Conservation (phyloP, 768 basidiomycete genomes). For the Strobilomyces confusus region DNA sequence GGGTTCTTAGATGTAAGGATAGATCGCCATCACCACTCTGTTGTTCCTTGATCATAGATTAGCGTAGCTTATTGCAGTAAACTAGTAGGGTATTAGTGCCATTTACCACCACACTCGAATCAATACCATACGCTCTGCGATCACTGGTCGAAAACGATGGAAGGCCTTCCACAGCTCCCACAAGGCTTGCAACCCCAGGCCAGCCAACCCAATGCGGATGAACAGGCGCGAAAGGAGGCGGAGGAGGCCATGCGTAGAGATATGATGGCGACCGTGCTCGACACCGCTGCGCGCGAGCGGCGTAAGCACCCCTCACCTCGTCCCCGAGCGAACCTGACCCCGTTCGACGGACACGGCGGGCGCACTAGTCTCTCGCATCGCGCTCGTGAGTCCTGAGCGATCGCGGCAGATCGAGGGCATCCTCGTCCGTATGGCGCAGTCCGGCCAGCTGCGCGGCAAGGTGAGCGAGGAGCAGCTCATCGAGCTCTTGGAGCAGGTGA, state of each 20-base stretch:
- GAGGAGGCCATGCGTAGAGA: slow-evolving; percentile 78
- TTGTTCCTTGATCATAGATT: not conserved
- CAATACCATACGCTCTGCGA: not conserved
- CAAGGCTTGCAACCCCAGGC: slow-evolving; percentile 27
- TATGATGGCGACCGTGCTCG: slow-evolving; percentile 73
- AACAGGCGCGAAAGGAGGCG: slow-evolving; percentile 51
- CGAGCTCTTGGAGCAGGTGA: slow-evolving; percentile 79
- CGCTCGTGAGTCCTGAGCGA: slow-evolving; percentile 79
- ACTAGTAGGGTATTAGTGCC: not conserved
- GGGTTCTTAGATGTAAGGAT: slow-evolving; percentile 2
- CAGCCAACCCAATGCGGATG: slow-evolving; percentile 50
- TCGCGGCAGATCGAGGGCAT: slow-evolving; percentile 78
- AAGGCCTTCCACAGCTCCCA: slow-evolving; percentile 23
- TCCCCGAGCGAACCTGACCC: not conserved
- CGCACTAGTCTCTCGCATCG: slow-evolving; percentile 78
- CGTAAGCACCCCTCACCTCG: slow-evolving; percentile 39
- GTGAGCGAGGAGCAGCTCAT: slow-evolving; percentile 83
- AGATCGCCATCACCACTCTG: not conserved
- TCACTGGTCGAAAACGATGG: slow-evolving; percentile 16
- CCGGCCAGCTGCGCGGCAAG: slow-evolving; percentile 71
- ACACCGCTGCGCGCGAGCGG: slow-evolving; percentile 75
- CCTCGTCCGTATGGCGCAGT: slow-evolving; percentile 77
- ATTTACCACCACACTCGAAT: not conserved
- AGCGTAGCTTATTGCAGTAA: not conserved
- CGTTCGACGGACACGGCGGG: not conserved